Base-by-base conservation (phyloP, 2,329 filamentous ascomycete genomes). In the Neonectria sp. region DNA sequence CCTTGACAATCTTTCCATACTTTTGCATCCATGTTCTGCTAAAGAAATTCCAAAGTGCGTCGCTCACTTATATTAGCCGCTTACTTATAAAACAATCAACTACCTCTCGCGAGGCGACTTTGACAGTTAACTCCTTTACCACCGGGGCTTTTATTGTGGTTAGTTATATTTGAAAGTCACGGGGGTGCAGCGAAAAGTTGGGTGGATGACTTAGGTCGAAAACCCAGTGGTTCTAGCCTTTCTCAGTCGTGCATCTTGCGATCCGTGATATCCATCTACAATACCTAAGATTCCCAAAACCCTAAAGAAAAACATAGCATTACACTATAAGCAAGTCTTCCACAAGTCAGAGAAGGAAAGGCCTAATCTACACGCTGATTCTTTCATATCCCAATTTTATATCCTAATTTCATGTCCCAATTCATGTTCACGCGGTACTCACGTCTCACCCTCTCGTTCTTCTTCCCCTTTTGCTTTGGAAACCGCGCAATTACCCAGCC, bases 401-500 rank as follows among this genome's bases (percentile, higher is more conserved):
- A 15, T 37, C 35, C 35, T 5, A 37, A 37, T 37, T 37, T 37
- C 35, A 37, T 37, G 35, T 45, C 43, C 43, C 40, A 43, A 43
- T 45, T 45, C 43, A 45, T 45, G 43, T 45, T n/a, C 43, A 45
- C 43, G 43, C 43, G 43, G 43, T 45, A 45, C 43, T 45, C 43
- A n/a, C 43, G 17, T 8, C 43, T 45, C 43, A 45, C n/a, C 43
- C 17, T 45, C 43, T 45, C 43, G 17, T 45, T 45, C 43, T 24
- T 60, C 49, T 49, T 25, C 45, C n/a, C 43, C 17, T 45, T 55
- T 29, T 33, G 69, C 68, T 62, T 75, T 82, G 8, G 78, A 78
- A 62, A 85, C 81, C 15, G 84, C 83, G 68, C 80, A 82, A 9
- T 78, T 77, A 1, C 80, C 82, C 3, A 86, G 75, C 31, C 81